Evolutionary conservation across 306 rosid species (phyloP).

Genomic region (Malus sylvestris): DNA sequence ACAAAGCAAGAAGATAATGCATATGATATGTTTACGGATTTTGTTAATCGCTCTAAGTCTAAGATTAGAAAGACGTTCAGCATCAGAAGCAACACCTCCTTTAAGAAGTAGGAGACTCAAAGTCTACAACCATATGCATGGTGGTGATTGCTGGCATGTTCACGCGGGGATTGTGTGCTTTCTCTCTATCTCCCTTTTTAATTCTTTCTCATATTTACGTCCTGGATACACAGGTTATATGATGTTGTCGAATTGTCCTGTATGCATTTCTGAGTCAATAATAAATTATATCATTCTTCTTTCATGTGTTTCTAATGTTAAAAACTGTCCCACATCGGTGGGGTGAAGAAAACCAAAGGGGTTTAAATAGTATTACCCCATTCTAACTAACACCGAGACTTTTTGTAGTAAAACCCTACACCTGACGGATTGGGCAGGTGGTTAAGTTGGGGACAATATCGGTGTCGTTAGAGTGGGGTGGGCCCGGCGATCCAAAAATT

Average conservation of each 20-base stretch:
- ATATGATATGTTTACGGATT: constrained; percentile 14
- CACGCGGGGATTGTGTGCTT: not conserved
- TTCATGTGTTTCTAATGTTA: not conserved
- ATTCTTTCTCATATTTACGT: not conserved
- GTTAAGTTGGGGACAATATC: too few relatives aligned
- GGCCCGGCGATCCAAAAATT: too few relatives aligned
- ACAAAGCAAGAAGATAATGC: constrained; percentile 5
- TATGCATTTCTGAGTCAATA: not conserved
- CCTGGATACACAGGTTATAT: not conserved
- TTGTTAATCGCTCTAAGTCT: constrained; percentile 14
- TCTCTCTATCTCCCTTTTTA: not conserved
- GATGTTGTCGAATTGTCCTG: not conserved
- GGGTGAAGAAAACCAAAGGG: too few relatives aligned
- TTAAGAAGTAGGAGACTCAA: constrained; percentile 3
- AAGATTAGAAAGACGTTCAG: constrained; percentile 23
- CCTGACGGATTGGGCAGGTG: too few relatives aligned
- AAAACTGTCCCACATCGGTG: too few relatives aligned
- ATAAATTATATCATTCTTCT: too few relatives aligned
- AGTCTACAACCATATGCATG: not conserved
- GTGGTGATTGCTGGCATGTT: not conserved
- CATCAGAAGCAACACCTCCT: constrained; percentile 13
- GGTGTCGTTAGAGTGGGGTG: too few relatives aligned
- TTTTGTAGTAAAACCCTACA: too few relatives aligned
- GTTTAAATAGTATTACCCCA: too few relatives aligned
- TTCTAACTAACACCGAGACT: too few relatives aligned